phyloP scores from a whole-genome alignment of 2,329 filamentous ascomycete species.

The Zalaria sp. region DNA sequence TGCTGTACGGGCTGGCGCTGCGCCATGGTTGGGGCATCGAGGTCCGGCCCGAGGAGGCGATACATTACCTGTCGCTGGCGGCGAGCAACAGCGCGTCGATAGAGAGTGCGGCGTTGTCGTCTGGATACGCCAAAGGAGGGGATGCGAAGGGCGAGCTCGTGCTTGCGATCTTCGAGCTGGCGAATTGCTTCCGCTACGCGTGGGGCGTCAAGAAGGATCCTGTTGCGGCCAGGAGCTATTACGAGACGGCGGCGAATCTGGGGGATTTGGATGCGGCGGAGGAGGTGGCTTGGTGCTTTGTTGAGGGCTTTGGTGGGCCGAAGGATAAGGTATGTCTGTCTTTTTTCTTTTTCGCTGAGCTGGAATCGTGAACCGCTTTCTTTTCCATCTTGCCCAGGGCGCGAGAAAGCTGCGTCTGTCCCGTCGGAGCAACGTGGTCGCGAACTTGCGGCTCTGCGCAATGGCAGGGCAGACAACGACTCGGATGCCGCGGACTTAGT shows the following conservation, averaged over 20 bases:
- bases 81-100: slow-evolving; percentile 81
- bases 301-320: slow-evolving; percentile 91
- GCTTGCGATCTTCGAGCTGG: slow-evolving; percentile 89
- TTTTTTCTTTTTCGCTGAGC: neutral
- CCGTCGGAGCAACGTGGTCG: neutral
- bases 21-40: slow-evolving; percentile 89
- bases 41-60: slow-evolving; percentile 56
- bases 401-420: neutral
- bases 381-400: neutral
- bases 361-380: neutral
- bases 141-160: slow-evolving; percentile 92
- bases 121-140: slow-evolving; percentile 84
- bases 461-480: no score
- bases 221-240: slow-evolving; percentile 77
- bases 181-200: slow-evolving; percentile 82
- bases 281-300: slow-evolving; percentile 88
- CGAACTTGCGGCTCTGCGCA: neutral
- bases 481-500: no score
- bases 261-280: slow-evolving; percentile 98
- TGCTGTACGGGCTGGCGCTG: slow-evolving; percentile 84
- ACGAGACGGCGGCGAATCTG: slow-evolving; percentile 92
- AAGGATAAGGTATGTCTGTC: slow-evolving; percentile 78
- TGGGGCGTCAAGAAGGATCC: slow-evolving; percentile 86
- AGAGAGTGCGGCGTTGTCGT: slow-evolving; percentile 70
- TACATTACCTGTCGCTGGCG: slow-evolving; percentile 75